These are phyloP conservation scores for Pichia norvegensis DNA, from an alignment of 1,139 yeast species.

Conservation along the genomic window DNA sequence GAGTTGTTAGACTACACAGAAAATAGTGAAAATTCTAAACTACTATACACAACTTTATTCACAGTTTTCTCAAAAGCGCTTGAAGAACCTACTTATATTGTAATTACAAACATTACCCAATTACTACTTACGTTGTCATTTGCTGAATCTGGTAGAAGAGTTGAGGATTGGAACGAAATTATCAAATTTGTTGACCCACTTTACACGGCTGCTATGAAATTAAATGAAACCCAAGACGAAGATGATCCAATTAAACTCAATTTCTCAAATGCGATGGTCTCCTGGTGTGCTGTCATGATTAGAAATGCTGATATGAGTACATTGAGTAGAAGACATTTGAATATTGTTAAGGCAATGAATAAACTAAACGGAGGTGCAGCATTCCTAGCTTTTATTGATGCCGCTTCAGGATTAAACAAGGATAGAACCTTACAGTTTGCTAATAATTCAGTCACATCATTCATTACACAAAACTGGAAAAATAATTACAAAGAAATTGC, in stretches of 20 bases:
- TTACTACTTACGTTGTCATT: slow-evolving; percentile 41
- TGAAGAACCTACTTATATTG: slow-evolving; percentile 5
- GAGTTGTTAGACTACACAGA: slow-evolving; percentile 55
- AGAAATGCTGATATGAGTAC: slow-evolving; percentile 53
- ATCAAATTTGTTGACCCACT: slow-evolving; percentile 16
- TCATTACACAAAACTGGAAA: slow-evolving; percentile 35
- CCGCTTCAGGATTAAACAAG: slow-evolving; percentile 36
- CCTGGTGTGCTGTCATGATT: slow-evolving; percentile 40
- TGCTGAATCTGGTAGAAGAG: slow-evolving; percentile 63
- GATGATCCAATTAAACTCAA: slow-evolving; percentile 23
- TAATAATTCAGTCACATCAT: slow-evolving; percentile 41
- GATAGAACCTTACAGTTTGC: slow-evolving; percentile 44
- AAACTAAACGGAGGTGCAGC: slow-evolving; percentile 30
- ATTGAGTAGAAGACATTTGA: slow-evolving; percentile 41
- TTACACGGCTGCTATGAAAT: slow-evolving; percentile 7
- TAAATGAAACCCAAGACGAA: slow-evolving; percentile 9
- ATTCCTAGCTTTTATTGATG: slow-evolving; percentile 45
- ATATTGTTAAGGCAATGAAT: slow-evolving; percentile 19
- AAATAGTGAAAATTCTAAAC: slow-evolving; percentile 43
- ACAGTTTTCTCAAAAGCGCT: slow-evolving; percentile 9
- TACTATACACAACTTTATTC: slow-evolving; percentile 30
- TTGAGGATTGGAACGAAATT: slow-evolving; percentile 38
- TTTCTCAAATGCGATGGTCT: slow-evolving; percentile 29
- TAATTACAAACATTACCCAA: slow-evolving; percentile 21
- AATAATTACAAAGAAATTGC: slow-evolving; percentile 34